These are phyloP conservation scores for Xylaria nigripes DNA, from an alignment of 495 filamentous ascomycete genomes.

Conservation along the genomic window DNA sequence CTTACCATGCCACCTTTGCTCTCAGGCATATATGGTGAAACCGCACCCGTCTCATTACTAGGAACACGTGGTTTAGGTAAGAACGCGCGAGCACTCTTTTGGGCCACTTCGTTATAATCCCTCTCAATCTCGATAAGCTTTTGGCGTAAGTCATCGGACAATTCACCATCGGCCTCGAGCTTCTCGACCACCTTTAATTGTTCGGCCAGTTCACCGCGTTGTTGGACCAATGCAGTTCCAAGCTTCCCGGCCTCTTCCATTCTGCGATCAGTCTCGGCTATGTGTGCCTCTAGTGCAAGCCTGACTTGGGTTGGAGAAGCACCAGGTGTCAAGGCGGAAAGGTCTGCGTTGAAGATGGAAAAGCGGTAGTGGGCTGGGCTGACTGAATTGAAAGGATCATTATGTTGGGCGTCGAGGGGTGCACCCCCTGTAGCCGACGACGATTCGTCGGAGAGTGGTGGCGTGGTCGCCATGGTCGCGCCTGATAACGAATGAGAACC, in stretches of 20 bases:
- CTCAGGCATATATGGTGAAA: slow-evolving; percentile 55
- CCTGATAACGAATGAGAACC: slow-evolving; percentile 6
- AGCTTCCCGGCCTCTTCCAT: slow-evolving; percentile 85
- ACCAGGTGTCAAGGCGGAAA: slow-evolving; percentile 67
- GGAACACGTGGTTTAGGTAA: slow-evolving; percentile 73
- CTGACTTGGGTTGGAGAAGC: slow-evolving; percentile 79
- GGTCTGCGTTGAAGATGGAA: slow-evolving; percentile 67
- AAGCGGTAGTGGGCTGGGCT: slow-evolving; percentile 56
- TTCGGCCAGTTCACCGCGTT: slow-evolving; percentile 71
- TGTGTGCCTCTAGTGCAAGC: slow-evolving; percentile 80
- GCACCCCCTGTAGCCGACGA: slow-evolving; percentile 10
- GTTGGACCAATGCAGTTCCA: slow-evolving; percentile 75
- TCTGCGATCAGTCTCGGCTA: slow-evolving; percentile 81
- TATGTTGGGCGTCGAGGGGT: slow-evolving; percentile 14
- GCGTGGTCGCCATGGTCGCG: slow-evolving; percentile 21
- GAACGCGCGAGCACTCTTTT: slow-evolving; percentile 82
- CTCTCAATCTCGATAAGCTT: slow-evolving; percentile 80
- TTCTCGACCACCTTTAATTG: slow-evolving; percentile 77
- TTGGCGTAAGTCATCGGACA: slow-evolving; percentile 73
- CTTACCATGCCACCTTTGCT: slow-evolving; percentile 47
- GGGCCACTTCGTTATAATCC: slow-evolving; percentile 91
- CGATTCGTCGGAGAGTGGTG: slow-evolving; percentile 4
- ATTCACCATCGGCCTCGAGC: slow-evolving; percentile 68
- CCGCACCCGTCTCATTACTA: slow-evolving; percentile 52
- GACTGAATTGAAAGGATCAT: slow-evolving; percentile 41